These are phyloP conservation scores for Coprinopsis strossmayeri DNA, from an alignment of 768 basidiomycete genomes.

Conservation along the genomic window DNA sequence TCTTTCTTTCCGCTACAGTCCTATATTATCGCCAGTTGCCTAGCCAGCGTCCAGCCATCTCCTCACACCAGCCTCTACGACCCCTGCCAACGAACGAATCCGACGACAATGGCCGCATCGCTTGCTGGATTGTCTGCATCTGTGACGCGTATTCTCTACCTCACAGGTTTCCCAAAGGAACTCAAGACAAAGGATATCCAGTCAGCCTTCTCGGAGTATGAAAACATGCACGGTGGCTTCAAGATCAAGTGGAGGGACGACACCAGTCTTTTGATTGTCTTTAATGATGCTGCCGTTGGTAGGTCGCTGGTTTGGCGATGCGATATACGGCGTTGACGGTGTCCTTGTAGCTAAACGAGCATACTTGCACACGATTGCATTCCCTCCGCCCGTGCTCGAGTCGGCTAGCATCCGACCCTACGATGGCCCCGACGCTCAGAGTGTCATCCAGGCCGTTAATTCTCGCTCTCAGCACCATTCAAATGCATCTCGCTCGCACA, in stretches of 20 bases:
- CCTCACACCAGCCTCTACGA: slow-evolving; percentile 9
- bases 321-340: slow-evolving; percentile 4
- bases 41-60: background rate
- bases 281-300: slow-evolving; percentile 87
- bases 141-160: slow-evolving; percentile 89
- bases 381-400: slow-evolving; percentile 63
- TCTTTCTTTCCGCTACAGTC: background rate
- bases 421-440: slow-evolving; percentile 89
- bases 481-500: slow-evolving; percentile 65
- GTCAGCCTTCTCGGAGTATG: slow-evolving; percentile 84
- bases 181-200: slow-evolving; percentile 98
- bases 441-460: slow-evolving; percentile 79
- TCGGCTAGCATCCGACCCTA: slow-evolving; percentile 78
- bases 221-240: slow-evolving; percentile 81
- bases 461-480: slow-evolving; percentile 58
- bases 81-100: slow-evolving; percentile 14
- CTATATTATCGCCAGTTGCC: background rate
- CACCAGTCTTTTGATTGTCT: slow-evolving; percentile 91
- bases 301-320: slow-evolving; percentile 29
- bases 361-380: slow-evolving; percentile 85
- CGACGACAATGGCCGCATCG: slow-evolving; percentile 61
- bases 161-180: slow-evolving; percentile 91
- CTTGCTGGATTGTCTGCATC: slow-evolving; percentile 86
- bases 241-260: slow-evolving; percentile 99
- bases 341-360: slow-evolving; percentile 75